Evolutionary conservation across 331 rosid species (phyloP).

Genomic region (Dryas integrifolia): DNA sequence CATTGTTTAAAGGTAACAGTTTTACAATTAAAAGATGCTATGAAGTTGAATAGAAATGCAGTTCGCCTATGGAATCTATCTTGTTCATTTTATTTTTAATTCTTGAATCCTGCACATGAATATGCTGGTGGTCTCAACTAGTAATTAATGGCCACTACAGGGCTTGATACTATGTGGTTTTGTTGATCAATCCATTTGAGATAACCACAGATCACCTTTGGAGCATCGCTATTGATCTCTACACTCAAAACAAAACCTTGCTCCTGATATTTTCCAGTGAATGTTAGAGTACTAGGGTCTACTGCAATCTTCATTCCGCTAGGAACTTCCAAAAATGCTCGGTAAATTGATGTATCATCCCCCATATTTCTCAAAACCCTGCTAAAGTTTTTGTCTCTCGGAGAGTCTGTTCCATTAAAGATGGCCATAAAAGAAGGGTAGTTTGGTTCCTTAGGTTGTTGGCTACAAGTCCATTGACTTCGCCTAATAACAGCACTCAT

Average conservation of each 20-base stretch:
- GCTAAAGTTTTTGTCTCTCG: background rate
- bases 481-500: background rate
- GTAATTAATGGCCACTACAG: background rate
- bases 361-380: slow-evolving; percentile 25
- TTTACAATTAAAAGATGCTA: too few relatives aligned
- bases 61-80: too few relatives aligned
- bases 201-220: slow-evolving; percentile 2
- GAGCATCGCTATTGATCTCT: background rate
- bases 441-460: slow-evolving; percentile 10
- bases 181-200: slow-evolving; percentile 20
- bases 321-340: background rate
- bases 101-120: background rate
- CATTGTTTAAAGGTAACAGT: too few relatives aligned
- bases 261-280: slow-evolving; percentile 6
- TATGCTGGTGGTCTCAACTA: background rate
- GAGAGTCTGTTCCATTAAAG: background rate
- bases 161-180: slow-evolving; percentile 18
- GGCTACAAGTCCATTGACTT: slow-evolving; percentile 18
- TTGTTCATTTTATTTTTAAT: too few relatives aligned
- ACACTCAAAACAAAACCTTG: slow-evolving; percentile 10
- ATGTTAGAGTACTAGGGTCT: slow-evolving; percentile 1
- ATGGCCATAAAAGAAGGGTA: slow-evolving; percentile 26
- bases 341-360: background rate
- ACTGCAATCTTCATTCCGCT: slow-evolving; percentile 1
- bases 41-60: too few relatives aligned